Evolutionary conservation across 345 rosid species (phyloP), one percentile per base, ranked within the genome.

Genomic region (Eutrema japonicum): DNA sequence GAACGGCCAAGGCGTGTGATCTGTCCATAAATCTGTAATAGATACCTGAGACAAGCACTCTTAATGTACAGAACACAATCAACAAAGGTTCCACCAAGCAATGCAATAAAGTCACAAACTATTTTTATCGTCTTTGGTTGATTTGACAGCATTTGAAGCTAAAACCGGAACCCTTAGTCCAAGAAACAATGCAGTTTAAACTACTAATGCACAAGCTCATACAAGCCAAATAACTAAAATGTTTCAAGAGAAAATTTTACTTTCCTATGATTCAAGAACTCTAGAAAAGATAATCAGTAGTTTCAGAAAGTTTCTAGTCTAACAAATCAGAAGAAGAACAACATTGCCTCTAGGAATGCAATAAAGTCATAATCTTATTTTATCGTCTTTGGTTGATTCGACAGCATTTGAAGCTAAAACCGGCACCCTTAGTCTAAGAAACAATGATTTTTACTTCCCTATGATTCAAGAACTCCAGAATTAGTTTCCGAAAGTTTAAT

Each of bases 1-100:
- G 76, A 96, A 96, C 4, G 99, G 99, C 99, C 99, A 96, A 26
- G 99, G 99, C 0, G 98, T 92, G 77, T 96, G 99, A 72, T 92
- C 99, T 26, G 99, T 73, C 99, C 98, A 95, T 63, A 96, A 85
- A 86, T 96, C 98, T 46, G 98, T 90, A 69, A 96, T 82, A 76
- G 85, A 96, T 48, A 96, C 98, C 98, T 96, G 95, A 77, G 77
- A 53, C 72, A 77, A 35, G 30, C 83, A 83, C 80, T 85, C 84
- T 81, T 85, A 72, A 72, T 66, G 40, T 11, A 53, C 27, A 6
- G 32, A 66, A 60, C 57, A 48, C 14, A 60, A 59, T 26, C 72
- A 66, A 52, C 68, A 56, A 42, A 30, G 13, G 1, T 42, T 43
- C 50, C 47, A 59, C 12, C 11, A 42, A 2, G n/a, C 8, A 56